These are phyloP conservation scores for Hammondia hammondi DNA, from an alignment of 169 alveolate species.

Conservation along the genomic window DNA sequence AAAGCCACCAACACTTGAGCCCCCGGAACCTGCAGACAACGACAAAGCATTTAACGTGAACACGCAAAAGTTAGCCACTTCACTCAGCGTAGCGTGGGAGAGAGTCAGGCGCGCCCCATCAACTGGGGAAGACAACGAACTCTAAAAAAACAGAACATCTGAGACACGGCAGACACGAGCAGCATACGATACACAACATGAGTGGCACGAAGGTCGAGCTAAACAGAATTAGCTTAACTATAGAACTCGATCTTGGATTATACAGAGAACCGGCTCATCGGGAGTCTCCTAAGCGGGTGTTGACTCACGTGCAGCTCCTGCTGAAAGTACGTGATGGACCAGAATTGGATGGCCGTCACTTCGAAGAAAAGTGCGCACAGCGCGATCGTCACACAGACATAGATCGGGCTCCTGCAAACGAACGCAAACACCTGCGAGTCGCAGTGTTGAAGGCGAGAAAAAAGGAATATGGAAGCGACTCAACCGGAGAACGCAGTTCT, in stretches of 20 bases:
- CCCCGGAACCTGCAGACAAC: constrained; percentile 18
- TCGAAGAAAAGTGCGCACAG: constrained; percentile 69
- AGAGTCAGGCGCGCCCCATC: background rate
- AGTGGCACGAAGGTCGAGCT: too few relatives aligned
- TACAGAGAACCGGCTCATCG: too few relatives aligned
- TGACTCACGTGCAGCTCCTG: constrained; percentile 39
- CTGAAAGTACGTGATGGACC: constrained; percentile 59
- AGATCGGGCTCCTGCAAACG: constrained; percentile 52
- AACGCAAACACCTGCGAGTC: background rate
- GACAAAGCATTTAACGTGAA: background rate
- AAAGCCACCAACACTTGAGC: constrained; percentile 34
- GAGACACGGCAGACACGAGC: background rate
- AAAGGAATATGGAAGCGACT: too few relatives aligned
- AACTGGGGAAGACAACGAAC: background rate
- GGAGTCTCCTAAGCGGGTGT: too few relatives aligned
- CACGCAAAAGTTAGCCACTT: too few relatives aligned
- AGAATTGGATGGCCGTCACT: constrained; percentile 65
- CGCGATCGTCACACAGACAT: constrained; percentile 50
- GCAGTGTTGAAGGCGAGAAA: background rate
- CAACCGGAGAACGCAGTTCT: background rate
- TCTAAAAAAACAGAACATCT: background rate
- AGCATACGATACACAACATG: too few relatives aligned
- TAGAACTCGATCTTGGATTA: too few relatives aligned
- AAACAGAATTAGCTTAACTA: too few relatives aligned
- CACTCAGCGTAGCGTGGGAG: background rate